Evolutionary conservation across 805 yeast species (phyloP).

Genomic region (Diddensiella transvaalensis): DNA sequence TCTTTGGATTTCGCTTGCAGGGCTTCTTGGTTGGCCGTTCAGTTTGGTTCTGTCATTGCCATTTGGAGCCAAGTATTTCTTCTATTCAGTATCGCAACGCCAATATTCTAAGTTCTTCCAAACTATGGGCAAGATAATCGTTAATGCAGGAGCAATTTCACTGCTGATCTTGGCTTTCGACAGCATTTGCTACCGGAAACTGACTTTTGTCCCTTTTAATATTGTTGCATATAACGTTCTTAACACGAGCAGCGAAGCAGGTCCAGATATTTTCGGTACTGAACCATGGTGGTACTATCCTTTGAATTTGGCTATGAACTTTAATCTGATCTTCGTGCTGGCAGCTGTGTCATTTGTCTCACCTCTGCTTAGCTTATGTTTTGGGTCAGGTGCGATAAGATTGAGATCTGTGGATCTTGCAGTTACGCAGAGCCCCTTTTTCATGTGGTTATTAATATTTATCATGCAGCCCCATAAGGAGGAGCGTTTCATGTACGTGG

Average conservation of each 20-base stretch:
- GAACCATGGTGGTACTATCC: constrained; percentile 76
- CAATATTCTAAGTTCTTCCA: constrained; percentile 11
- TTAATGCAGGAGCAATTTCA: constrained; percentile 24
- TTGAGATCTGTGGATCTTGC: constrained; percentile 10
- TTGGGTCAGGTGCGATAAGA: constrained; percentile 8
- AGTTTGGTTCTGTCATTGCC: constrained; percentile 63
- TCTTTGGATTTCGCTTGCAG: constrained; percentile 56
- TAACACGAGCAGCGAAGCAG: constrained; percentile 60
- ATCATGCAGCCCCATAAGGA: constrained; percentile 84
- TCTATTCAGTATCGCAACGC: constrained; percentile 16
- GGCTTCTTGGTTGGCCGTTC: constrained; percentile 91
- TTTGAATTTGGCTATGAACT: constrained; percentile 67
- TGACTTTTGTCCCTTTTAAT: constrained; percentile 72
- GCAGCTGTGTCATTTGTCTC: constrained; percentile 13
- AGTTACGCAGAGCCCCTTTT: constrained; percentile 45
- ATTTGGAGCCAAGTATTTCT: constrained; percentile 32
- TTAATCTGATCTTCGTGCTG: constrained; percentile 47
- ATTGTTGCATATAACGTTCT: constrained; percentile 80
- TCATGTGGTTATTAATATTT: constrained; percentile 67
- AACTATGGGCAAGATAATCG: constrained; percentile 22
- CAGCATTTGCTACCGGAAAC: constrained; percentile 55
- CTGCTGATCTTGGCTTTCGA: constrained; percentile 38
- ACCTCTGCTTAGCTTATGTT: constrained; percentile 8
- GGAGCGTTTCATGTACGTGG: constrained; percentile 84
- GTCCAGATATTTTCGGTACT: constrained; percentile 87